Percentiles rank a stretch among this genome's conserved stretches.
phyloP scores from a whole-genome alignment of 1,284 basidiomycete species.

The Porogramme epimiltina region DNA sequence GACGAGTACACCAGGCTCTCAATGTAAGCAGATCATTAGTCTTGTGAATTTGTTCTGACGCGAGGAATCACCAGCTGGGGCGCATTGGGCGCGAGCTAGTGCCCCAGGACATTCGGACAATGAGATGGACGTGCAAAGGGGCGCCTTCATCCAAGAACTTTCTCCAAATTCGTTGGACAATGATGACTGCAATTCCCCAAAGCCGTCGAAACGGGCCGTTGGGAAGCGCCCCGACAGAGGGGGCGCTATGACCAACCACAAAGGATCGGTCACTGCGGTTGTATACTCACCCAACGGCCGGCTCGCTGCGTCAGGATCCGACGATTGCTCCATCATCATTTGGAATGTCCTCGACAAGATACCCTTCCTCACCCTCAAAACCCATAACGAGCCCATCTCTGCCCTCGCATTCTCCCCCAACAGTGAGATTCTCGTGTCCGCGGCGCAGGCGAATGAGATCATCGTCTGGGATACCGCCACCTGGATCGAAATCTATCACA shows the following conservation, averaged over 20 bases:
- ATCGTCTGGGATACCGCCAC: conserved; percentile 20
- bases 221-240: too few relatives aligned
- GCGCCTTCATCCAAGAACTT: too few relatives aligned
- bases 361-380: background rate
- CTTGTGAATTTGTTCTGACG: too few relatives aligned
- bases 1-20: too few relatives aligned
- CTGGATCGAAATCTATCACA: background rate
- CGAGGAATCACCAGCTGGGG: too few relatives aligned
- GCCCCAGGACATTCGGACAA: too few relatives aligned
- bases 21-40: too few relatives aligned
- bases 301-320: conserved; percentile 24
- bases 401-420: conserved; percentile 7
- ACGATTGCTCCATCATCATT: conserved; percentile 20
- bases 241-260: conserved; percentile 3
- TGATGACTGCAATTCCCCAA: too few relatives aligned
- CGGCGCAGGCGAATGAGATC: conserved; percentile 20
- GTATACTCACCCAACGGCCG: conserved; percentile 25
- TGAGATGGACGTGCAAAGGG: too few relatives aligned
- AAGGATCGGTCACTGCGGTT: conserved; percentile 18
- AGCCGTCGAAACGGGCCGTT: too few relatives aligned
- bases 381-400: background rate
- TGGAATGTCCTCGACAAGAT: conserved; percentile 12
- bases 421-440: conserved; percentile 16
- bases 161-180: too few relatives aligned
- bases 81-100: too few relatives aligned